phyloP scores from a whole-genome alignment of 163 green algal genomes.

The Scenedesmus sp. region DNA sequence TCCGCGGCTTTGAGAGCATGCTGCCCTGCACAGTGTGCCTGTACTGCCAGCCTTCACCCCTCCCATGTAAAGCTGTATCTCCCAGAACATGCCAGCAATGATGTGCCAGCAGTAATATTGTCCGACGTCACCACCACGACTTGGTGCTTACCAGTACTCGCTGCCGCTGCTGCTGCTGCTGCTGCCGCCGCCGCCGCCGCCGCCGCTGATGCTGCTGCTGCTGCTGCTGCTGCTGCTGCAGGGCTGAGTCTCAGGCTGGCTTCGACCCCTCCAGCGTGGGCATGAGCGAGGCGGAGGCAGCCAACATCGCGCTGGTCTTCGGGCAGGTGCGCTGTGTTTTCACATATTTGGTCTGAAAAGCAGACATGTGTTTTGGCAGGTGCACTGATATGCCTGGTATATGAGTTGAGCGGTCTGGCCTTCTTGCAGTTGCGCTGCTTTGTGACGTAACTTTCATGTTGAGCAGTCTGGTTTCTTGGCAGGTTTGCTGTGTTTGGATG shows the following conservation, averaged over 20 bases:
- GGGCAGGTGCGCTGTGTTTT: not conserved
- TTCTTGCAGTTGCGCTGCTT: not conserved
- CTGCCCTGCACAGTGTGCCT: too few species aligned
- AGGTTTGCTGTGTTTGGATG: too few species aligned
- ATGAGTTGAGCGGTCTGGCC: not conserved
- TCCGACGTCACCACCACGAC: too few species aligned
- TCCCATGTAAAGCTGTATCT: too few species aligned
- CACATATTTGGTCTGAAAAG: too few species aligned
- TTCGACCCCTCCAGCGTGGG: slow-evolving; percentile 39
- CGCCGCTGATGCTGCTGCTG: not conserved
- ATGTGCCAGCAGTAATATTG: too few species aligned
- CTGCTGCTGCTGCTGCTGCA: slow-evolving; percentile 27
- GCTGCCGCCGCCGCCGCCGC: not conserved
- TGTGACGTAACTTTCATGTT: not conserved
- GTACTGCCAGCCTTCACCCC: too few species aligned
- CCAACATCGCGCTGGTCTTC: slow-evolving; percentile 49
- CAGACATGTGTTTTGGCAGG: not conserved
- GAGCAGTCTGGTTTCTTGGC: too few species aligned
- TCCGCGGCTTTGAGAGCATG: too few species aligned
- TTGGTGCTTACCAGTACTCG: too few species aligned
- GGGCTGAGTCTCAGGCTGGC: slow-evolving; percentile 16
- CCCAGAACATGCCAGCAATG: too few species aligned
- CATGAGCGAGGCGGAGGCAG: slow-evolving; percentile 48
- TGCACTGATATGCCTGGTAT: not conserved
- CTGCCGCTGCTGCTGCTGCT: not conserved